Percentiles rank a stretch among this genome's conserved stretches.
phyloP scores from a whole-genome alignment of 1,139 yeast species.

The Blastobotrys persicus region DNA sequence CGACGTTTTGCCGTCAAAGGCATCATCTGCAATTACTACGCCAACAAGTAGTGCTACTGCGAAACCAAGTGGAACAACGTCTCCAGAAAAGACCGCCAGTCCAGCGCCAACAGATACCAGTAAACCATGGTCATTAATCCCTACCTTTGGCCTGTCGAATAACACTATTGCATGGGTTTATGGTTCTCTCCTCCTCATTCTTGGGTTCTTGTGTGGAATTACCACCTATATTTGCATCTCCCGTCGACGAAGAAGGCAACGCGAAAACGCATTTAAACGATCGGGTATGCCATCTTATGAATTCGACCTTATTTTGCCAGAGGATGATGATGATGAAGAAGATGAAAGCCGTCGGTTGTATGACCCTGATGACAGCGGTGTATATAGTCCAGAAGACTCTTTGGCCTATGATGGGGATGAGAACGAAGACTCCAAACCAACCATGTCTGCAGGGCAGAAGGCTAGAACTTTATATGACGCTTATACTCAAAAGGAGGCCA shows the following conservation, averaged over 20 bases:
- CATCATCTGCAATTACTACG: constrained; percentile 14
- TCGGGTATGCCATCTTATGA: constrained; percentile 29
- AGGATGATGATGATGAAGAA: constrained; percentile 24
- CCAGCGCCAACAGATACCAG: constrained; percentile 15
- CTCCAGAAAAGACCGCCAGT: neutral
- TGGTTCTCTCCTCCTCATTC: constrained; percentile 35
- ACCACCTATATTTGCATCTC: constrained; percentile 30
- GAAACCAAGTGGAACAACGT: neutral
- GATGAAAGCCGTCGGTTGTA: constrained; percentile 6
- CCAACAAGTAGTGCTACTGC: constrained; percentile 9
- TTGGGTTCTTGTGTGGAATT: constrained; percentile 33
- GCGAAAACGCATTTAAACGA: constrained; percentile 18
- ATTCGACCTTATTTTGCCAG: constrained; percentile 33
- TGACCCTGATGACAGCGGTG: constrained; percentile 20
- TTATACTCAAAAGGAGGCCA: constrained; percentile 13
- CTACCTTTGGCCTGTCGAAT: constrained; percentile 37
- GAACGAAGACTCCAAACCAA: constrained; percentile 11
- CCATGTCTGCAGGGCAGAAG: constrained; percentile 22
- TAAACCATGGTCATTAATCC: constrained; percentile 29
- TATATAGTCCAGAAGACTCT: constrained; percentile 18
- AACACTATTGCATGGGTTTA: constrained; percentile 37
- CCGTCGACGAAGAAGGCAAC: constrained; percentile 22
- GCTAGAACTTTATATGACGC: constrained; percentile 27
- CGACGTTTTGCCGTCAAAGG: neutral
- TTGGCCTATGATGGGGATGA: constrained; percentile 12